Evolutionary conservation across 345 rosid species (phyloP), one percentile per base, ranked within the genome.

Genomic region (Clarkia xantiana): DNA sequence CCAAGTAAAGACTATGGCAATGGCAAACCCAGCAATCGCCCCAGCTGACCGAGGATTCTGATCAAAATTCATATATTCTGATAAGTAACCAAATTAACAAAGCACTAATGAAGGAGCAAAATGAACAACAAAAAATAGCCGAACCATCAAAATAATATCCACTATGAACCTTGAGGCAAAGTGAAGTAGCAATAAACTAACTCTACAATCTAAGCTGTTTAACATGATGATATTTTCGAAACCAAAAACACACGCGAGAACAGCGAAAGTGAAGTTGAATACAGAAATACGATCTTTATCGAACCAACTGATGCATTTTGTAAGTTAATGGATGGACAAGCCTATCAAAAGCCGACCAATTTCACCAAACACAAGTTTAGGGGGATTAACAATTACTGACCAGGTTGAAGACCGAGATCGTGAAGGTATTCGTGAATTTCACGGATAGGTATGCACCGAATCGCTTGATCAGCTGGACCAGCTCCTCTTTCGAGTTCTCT

Each of bases 21-120:
- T 77, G 45, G 99, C 95, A 64, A 91, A 79, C 39, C 99, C 96
- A 9, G 87, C 99, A 51, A 87, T 74, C 14, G 99, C 96, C 53
- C 96, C 96, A 55, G 80, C 76, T 10, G 99, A 87, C 47, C 86
- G 62, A 18, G 90, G 69, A 77, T 87, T 95, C 98, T 91, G 68
- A 47, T 17, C 47, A 38, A 43, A 11, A 14, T 18, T 45, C 16
- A 10, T 16, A 7, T 18, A 45, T 19, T 45, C 13, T 1, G 5
- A 17, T 14, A 45, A 16, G 6, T 3, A 45, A 18, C 22, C 22
- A 22, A 22, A 2, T 16, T 15, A 14, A 6, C n/a, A n/a, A 7
- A 45, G 22, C 1, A 45, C 13, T 14, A 45, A 54, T 41, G 44
- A 16, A 25, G 6, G 16, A 20, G 0, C 20, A 49, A 46, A 4